Evolutionary conservation across 1,139 yeast species (phyloP).

Genomic region (Kodamaea sp.): DNA sequence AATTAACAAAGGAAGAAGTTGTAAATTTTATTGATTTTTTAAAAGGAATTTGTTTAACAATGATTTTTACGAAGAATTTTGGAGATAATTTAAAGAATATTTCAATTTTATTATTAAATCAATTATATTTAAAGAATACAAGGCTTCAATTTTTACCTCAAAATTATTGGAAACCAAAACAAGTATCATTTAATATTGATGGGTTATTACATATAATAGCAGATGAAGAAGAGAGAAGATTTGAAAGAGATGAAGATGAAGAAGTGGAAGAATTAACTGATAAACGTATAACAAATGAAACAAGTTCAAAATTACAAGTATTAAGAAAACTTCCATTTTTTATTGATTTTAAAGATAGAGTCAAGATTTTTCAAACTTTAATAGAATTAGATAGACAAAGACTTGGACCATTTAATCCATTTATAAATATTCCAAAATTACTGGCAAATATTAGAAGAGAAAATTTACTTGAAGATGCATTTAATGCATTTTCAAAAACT

Average conservation of each 20-base stretch:
- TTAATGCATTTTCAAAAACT: slow-evolving; percentile 43
- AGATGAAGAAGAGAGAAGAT: slow-evolving; percentile 35
- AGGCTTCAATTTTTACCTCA: slow-evolving; percentile 54
- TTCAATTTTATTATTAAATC: slow-evolving; percentile 57
- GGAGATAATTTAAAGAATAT: slow-evolving; percentile 27
- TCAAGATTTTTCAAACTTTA: slow-evolving; percentile 64
- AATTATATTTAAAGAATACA: slow-evolving; percentile 66
- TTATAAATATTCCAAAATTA: slow-evolving; percentile 20
- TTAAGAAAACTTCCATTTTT: slow-evolving; percentile 72
- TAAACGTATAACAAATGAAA: slow-evolving; percentile 2
- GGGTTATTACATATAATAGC: slow-evolving; percentile 31
- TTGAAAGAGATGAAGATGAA: slow-evolving; percentile 16
- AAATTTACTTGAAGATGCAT: slow-evolving; percentile 71
- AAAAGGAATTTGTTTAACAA: slow-evolving; percentile 51
- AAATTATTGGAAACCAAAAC: slow-evolving; percentile 54
- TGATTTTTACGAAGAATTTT: slow-evolving; percentile 35
- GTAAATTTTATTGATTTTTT: slow-evolving; percentile 46
- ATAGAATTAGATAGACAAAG: slow-evolving; percentile 49
- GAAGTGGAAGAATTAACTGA: slow-evolving; percentile 11
- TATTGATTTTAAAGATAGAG: slow-evolving; percentile 71
- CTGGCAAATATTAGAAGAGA: slow-evolving; percentile 66
- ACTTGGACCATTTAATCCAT: slow-evolving; percentile 14
- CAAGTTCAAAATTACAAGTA: slow-evolving; percentile 37
- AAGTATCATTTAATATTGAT: slow-evolving; percentile 27
- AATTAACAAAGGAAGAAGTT: slow-evolving; percentile 47